These are phyloP conservation scores for Fusarium stilboides DNA, from an alignment of 2,329 filamentous ascomycete species.

Conservation along the genomic window DNA sequence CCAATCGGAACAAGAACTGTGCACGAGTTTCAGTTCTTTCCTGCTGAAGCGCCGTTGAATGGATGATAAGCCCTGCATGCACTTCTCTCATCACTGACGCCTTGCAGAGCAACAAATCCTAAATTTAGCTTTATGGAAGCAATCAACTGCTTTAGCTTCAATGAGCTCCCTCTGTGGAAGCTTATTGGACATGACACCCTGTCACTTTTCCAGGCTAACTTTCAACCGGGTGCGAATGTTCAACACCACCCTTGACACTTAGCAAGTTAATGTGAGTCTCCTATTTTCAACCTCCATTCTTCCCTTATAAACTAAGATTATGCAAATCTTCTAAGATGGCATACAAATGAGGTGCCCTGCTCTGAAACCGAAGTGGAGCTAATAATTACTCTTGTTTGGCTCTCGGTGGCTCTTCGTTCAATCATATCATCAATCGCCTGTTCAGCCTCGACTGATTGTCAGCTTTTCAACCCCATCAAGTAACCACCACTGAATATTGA, in stretches of 20 bases:
- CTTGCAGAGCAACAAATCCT: constrained; percentile 9
- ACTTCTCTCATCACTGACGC: neutral
- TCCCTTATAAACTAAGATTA: no score
- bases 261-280: no score
- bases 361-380: no score
- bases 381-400: no score
- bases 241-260: constrained; percentile 6
- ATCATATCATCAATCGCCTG: constrained; percentile 4
- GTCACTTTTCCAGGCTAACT: neutral
- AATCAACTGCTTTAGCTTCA: constrained; percentile 7
- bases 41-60: constrained; percentile 7
- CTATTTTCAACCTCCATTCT: neutral
- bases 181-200: constrained; percentile 18
- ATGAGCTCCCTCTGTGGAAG: neutral
- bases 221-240: neutral
- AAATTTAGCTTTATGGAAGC: constrained; percentile 13
- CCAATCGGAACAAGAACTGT: constrained; percentile 14
- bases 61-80: constrained; percentile 1
- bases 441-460: constrained; percentile 8
- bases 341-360: neutral
- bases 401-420: neutral
- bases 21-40: constrained; percentile 7
- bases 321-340: no score
- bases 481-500: neutral
- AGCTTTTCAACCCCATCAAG: neutral